phyloP scores from a whole-genome alignment of 208 protist genomes.

The Tritrichomonas musculus region DNA sequence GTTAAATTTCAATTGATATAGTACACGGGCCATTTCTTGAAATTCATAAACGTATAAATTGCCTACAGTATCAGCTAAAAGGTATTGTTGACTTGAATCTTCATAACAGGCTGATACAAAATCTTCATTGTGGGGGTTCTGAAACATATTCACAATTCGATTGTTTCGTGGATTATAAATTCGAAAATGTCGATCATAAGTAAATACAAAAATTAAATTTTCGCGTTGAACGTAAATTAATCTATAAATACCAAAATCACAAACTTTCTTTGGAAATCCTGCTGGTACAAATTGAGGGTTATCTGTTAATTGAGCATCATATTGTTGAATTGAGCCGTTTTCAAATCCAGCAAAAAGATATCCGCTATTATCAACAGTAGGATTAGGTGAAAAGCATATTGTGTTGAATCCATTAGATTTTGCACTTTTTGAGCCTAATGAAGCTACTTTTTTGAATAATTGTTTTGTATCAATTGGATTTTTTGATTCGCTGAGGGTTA shows the following conservation, averaged over 20 bases:
- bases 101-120: neutral
- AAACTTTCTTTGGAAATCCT: neutral
- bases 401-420: neutral
- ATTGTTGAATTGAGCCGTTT: neutral
- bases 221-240: neutral
- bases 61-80: neutral
- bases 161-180: slow-evolving; percentile 10
- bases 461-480: neutral
- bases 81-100: no score
- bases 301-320: slow-evolving; percentile 11
- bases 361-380: slow-evolving; percentile 18
- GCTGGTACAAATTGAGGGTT: neutral
- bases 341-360: slow-evolving; percentile 10
- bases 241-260: neutral
- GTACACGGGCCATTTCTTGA: neutral
- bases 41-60: neutral
- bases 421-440: neutral
- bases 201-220: neutral
- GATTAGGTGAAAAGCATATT: slow-evolving; percentile 13
- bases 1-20: neutral
- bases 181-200: neutral
- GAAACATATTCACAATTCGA: neutral
- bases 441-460: slow-evolving; percentile 14
- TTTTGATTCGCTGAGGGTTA: neutral
- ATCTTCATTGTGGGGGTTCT: neutral